Conservation (phyloP, 495 filamentous ascomycete genomes). For the Hypoxylon cercidicola region DNA sequence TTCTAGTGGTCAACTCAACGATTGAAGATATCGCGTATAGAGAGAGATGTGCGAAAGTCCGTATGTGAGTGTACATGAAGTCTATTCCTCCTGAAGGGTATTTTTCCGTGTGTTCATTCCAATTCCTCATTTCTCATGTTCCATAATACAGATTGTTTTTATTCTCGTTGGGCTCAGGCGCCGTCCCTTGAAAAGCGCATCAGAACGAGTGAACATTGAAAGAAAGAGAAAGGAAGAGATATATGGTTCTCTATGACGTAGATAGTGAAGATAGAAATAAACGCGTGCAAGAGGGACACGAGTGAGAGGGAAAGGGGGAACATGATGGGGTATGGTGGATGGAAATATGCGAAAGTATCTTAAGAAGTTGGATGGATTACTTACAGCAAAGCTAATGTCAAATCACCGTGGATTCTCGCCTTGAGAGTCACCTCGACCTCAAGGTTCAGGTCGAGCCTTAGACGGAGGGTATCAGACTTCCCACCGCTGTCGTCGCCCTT, state of each 20-base stretch:
- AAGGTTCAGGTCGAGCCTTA: constrained; percentile 85
- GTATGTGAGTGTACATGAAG: constrained; percentile 10
- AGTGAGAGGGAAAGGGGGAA: neutral
- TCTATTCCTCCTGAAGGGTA: constrained; percentile 4
- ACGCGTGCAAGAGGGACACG: neutral
- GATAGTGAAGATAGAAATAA: constrained; percentile 31
- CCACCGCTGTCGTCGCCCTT: constrained; percentile 55
- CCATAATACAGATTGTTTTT: neutral
- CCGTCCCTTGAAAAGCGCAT: constrained; percentile 37
- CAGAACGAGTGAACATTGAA: constrained; percentile 30
- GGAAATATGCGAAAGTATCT: constrained; percentile 13
- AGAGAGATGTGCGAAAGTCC: constrained; percentile 8
- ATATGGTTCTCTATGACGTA: constrained; percentile 23
- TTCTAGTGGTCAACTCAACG: constrained; percentile 10
- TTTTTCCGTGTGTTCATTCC: neutral
- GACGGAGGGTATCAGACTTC: constrained; percentile 75
- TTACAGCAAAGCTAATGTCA: constrained; percentile 86
- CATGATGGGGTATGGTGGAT: neutral
- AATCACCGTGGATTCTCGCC: constrained; percentile 92
- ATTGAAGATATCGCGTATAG: neutral
- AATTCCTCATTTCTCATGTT: constrained; percentile 3
- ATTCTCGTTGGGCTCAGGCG: constrained; percentile 23
- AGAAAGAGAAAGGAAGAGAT: constrained; percentile 11
- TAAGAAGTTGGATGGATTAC: constrained; percentile 45
- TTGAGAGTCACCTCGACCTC: constrained; percentile 92